These are phyloP conservation scores for Phytophthora pistaciae DNA, from an alignment of 352 stramenopile genomes.

Conservation along the genomic window DNA sequence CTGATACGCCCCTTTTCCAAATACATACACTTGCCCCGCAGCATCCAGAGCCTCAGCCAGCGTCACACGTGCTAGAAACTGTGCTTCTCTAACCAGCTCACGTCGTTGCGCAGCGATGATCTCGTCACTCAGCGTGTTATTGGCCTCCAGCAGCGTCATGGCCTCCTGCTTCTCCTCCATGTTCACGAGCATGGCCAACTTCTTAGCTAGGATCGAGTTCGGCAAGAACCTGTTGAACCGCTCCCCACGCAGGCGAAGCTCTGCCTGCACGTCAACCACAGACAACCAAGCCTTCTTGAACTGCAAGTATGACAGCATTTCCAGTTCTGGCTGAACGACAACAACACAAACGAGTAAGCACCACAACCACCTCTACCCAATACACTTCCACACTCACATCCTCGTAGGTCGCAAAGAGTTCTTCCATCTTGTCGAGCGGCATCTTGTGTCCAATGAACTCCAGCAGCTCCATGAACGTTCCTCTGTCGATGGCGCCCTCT, in stretches of 20 bases:
- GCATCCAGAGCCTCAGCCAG: slow-evolving; percentile 73
- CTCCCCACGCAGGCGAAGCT: slow-evolving; percentile 68
- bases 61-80: slow-evolving; percentile 48
- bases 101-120: slow-evolving; percentile 49
- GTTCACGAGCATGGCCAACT: slow-evolving; percentile 69
- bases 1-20: slow-evolving; percentile 71
- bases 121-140: slow-evolving; percentile 61
- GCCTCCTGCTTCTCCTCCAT: slow-evolving; percentile 78
- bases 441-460: slow-evolving; percentile 75
- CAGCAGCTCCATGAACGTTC: slow-evolving; percentile 73
- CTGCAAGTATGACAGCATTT: slow-evolving; percentile 76
- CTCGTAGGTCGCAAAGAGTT: slow-evolving; percentile 72
- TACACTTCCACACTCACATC: slow-evolving; percentile 48
- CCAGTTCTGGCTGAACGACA: slow-evolving; percentile 60
- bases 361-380: not conserved
- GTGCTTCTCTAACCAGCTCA: slow-evolving; percentile 58
- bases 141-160: slow-evolving; percentile 61
- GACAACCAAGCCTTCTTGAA: slow-evolving; percentile 80
- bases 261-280: slow-evolving; percentile 74
- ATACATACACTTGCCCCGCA: slow-evolving; percentile 82
- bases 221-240: slow-evolving; percentile 74
- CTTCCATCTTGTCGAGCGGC: slow-evolving; percentile 70
- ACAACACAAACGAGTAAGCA: not conserved
- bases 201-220: slow-evolving; percentile 55
- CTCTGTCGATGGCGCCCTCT: slow-evolving; percentile 71